Evolutionary conservation across 129 eudicot species (phyloP).

Genomic region (Artemisia argyi): DNA sequence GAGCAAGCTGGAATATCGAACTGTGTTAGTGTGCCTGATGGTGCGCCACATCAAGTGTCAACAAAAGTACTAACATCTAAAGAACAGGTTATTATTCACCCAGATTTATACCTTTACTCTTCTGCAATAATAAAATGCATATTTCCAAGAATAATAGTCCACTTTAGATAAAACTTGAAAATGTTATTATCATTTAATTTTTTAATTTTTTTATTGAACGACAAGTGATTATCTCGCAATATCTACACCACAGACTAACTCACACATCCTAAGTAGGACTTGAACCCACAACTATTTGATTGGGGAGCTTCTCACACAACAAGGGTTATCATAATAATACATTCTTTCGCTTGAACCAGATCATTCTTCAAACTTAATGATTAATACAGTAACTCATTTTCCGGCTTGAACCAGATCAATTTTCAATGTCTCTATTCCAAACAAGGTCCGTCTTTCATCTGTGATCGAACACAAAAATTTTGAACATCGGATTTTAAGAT

Average conservation of each 20-base stretch:
- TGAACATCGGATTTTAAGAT: background rate
- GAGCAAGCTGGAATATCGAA: slow-evolving; percentile 79
- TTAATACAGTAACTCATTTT: background rate
- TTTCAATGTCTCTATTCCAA: background rate
- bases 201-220: background rate
- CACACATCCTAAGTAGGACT: too few relatives aligned
- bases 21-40: slow-evolving; percentile 89
- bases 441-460: background rate
- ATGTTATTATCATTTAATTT: background rate
- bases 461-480: background rate
- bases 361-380: background rate
- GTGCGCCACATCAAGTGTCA: slow-evolving; percentile 84
- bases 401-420: background rate
- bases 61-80: slow-evolving; percentile 47
- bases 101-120: background rate
- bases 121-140: slow-evolving; percentile 5
- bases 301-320: too few relatives aligned
- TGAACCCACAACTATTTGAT: too few relatives aligned
- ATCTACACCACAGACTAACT: too few relatives aligned
- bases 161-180: background rate
- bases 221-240: background rate
- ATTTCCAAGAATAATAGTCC: background rate
- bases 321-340: background rate
- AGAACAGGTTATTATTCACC: slow-evolving; percentile 52
- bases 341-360: background rate